phyloP scores from a whole-genome alignment of 2,329 filamentous ascomycete species.

The Fulvia fulva region DNA sequence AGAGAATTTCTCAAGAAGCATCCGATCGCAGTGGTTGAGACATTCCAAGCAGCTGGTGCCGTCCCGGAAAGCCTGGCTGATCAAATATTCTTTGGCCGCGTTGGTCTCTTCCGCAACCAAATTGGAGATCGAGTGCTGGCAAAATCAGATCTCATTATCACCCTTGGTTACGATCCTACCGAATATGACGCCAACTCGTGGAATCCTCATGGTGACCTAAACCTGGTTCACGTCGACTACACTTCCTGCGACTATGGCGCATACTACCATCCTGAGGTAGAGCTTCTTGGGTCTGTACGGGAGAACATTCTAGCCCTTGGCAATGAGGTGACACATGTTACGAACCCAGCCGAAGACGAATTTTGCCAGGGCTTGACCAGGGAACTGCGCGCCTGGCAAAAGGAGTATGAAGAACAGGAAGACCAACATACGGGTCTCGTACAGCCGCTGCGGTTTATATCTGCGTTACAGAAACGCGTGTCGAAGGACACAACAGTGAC shows the following conservation, averaged over 20 bases:
- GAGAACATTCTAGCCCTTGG: slow-evolving; percentile 40
- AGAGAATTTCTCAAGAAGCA: slow-evolving; percentile 41
- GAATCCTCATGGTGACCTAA: slow-evolving; percentile 40
- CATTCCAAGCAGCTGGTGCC: slow-evolving; percentile 49
- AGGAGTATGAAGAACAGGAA: slow-evolving; percentile 20
- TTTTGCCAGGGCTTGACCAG: slow-evolving; percentile 34
- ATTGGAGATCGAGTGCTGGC: slow-evolving; percentile 45
- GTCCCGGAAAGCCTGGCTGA: slow-evolving; percentile 41
- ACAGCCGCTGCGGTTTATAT: slow-evolving; percentile 47
- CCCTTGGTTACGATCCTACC: slow-evolving; percentile 47
- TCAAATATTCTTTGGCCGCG: slow-evolving; percentile 46
- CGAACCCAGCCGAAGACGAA: slow-evolving; percentile 36
- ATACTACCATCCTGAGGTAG: slow-evolving; percentile 41
- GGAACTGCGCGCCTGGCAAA: slow-evolving; percentile 38
- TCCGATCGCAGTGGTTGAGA: slow-evolving; percentile 48
- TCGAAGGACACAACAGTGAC: slow-evolving; percentile 41
- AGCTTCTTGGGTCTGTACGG: slow-evolving; percentile 43
- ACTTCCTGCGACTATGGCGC: slow-evolving; percentile 39
- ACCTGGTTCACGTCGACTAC: slow-evolving; percentile 46
- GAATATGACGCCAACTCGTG: slow-evolving; percentile 47
- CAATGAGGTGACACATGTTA: slow-evolving; percentile 32
- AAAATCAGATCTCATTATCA: slow-evolving; percentile 43
- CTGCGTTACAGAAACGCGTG: slow-evolving; percentile 40
- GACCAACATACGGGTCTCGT: slow-evolving; percentile 34
- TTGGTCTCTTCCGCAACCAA: slow-evolving; percentile 49